Evolutionary conservation across 768 basidiomycete genomes (phyloP).

Genomic region (Mrakia gelida): DNA sequence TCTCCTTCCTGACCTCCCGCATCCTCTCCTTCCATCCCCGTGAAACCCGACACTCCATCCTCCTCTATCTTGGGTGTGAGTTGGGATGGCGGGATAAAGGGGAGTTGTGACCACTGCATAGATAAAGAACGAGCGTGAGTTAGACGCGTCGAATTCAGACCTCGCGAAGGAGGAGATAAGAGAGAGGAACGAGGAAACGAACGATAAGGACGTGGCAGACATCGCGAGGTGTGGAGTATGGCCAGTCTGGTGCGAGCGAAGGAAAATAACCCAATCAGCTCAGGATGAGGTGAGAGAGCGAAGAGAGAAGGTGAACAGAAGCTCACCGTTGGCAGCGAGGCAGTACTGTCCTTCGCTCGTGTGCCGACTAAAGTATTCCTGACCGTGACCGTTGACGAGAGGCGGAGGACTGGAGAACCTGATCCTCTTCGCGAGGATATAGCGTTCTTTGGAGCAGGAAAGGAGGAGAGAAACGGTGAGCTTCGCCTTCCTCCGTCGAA

Average conservation of each 20-base stretch:
- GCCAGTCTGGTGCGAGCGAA: slow-evolving; percentile 81
- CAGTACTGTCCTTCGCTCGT: slow-evolving; percentile 48
- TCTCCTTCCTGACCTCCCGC: slow-evolving; percentile 50
- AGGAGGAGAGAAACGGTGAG: slow-evolving; percentile 51
- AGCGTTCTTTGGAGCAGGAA: slow-evolving; percentile 19
- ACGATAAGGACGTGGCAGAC: slow-evolving; percentile 13
- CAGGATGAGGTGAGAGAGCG: background rate
- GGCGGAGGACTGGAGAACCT: slow-evolving; percentile 3
- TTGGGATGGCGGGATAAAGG: slow-evolving; percentile 60
- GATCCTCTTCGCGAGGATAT: slow-evolving; percentile 30
- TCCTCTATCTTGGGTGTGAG: slow-evolving; percentile 53
- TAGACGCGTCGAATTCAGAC: slow-evolving; percentile 65
- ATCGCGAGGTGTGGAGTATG: slow-evolving; percentile 63
- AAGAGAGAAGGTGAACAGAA: background rate
- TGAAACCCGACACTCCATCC: slow-evolving; percentile 80
- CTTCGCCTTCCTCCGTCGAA: slow-evolving; percentile 53
- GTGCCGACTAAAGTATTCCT: slow-evolving; percentile 62
- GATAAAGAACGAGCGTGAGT: slow-evolving; percentile 61
- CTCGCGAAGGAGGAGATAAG: slow-evolving; percentile 31
- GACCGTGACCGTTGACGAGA: slow-evolving; percentile 29
- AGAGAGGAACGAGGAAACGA: slow-evolving; percentile 12
- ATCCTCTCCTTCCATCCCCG: slow-evolving; percentile 49
- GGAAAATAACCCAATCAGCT: slow-evolving; percentile 52
- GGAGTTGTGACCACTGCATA: slow-evolving; percentile 61
- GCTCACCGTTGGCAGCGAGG: slow-evolving; percentile 27